Evolutionary conservation across 1,284 basidiomycete species (phyloP), one percentile per base, ranked within the genome.

Genomic region (Apiotrichum porosum): DNA sequence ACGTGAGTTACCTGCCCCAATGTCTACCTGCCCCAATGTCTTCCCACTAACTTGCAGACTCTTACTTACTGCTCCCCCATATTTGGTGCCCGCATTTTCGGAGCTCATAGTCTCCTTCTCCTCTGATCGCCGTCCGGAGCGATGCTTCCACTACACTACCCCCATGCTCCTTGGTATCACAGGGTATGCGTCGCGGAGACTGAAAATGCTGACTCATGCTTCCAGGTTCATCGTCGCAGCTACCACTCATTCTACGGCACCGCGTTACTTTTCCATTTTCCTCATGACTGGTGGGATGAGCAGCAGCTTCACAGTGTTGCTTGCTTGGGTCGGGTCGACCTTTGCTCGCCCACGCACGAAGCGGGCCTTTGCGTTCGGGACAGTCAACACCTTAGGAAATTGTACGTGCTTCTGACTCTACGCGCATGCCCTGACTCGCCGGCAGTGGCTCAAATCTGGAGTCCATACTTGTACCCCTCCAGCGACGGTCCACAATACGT

Each of bases 131-230:
- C 54, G 44, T 22, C 55, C 54, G 3, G 68, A 70, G 45, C 57
- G 68, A 17, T 64, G 60, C 44, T 69, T 71, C 48, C 73, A 73
- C 28, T 63, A 75, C 37, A 54, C 69, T 10, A 60, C 65, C 46
- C 66, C 75, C 2, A 58, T 73, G 43, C 57, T 63, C 28, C 45
- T 69, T 38, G 73, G 57, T 6, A 61, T 68, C 45, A 46, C 65
- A 15, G 37, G 26, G 26, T 28, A 6, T n/a, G n/a, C n/a, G n/a
- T n/a, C n/a, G n/a, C n/a, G n/a, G n/a, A n/a, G n/a, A n/a, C n/a
- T n/a, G n/a, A n/a, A n/a, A n/a, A n/a, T n/a, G n/a, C 26, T 28
- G 26, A 28, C 26, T 12, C 12, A 6, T 28, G 12, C 12, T 12
- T 6, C 26, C 26, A 28, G 60, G 14, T 68, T 65, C 38, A 51